phyloP scores from a whole-genome alignment of 306 rosid species.

The Phaseolus lunatus region DNA sequence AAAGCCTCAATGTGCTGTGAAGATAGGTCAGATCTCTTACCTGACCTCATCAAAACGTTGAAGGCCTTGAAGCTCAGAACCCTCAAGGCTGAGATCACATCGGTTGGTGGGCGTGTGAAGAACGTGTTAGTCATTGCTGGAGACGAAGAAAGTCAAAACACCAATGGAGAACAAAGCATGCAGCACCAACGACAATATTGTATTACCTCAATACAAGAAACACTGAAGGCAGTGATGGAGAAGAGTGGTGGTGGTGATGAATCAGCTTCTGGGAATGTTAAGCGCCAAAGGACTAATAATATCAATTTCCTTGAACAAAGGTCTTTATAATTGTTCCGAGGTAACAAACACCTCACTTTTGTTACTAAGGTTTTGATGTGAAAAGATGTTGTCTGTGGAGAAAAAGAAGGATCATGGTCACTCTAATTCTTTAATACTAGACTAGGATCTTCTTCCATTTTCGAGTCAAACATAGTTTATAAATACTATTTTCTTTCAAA shows the following conservation, averaged over 20 bases:
- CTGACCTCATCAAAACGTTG: slow-evolving; percentile 78
- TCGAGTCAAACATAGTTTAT: no score
- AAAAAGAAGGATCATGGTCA: no score
- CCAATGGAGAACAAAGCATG: slow-evolving; percentile 3
- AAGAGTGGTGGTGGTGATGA: slow-evolving; percentile 60
- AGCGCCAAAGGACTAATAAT: slow-evolving; percentile 84
- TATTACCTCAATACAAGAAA: slow-evolving; percentile 79
- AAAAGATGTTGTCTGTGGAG: no score
- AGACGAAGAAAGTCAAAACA: slow-evolving; percentile 40
- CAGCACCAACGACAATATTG: slow-evolving; percentile 58
- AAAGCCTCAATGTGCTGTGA: slow-evolving; percentile 91
- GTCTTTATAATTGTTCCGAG: slow-evolving; percentile 34
- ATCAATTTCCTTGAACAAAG: slow-evolving; percentile 68
- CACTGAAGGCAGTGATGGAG: slow-evolving; percentile 86
- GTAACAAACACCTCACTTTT: no score
- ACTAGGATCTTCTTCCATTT: no score
- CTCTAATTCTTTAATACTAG: no score
- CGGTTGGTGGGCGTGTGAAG: slow-evolving; percentile 81
- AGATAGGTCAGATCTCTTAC: slow-evolving; percentile 82
- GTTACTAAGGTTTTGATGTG: no score
- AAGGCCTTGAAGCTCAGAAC: slow-evolving; percentile 71
- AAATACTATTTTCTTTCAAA: no score
- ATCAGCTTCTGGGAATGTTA: slow-evolving; percentile 71
- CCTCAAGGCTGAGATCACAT: slow-evolving; percentile 82
- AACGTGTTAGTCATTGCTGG: slow-evolving; percentile 78